Conservation (phyloP, 352 stramenopile genomes). For the Globisporangium parvum region DNA sequence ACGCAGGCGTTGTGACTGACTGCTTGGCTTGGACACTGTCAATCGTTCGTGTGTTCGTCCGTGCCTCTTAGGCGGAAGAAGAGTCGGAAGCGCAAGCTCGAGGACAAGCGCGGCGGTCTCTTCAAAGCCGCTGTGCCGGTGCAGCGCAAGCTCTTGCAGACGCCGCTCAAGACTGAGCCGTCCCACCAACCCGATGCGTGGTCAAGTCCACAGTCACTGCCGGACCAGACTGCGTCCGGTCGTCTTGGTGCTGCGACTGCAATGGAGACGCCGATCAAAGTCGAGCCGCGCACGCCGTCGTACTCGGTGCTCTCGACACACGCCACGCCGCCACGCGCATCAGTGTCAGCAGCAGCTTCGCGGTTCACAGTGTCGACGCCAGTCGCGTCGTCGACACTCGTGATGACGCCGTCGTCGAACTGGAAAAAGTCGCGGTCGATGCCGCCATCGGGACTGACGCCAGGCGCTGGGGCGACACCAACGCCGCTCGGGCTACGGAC, state of each 20-base stretch:
- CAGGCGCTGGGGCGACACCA: background rate
- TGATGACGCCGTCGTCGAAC: slow-evolving; percentile 14
- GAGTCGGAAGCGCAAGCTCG: slow-evolving; percentile 51
- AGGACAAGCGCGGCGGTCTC: slow-evolving; percentile 23
- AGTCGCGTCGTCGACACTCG: slow-evolving; percentile 2
- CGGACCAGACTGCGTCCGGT: background rate
- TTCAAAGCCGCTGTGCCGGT: slow-evolving; percentile 29
- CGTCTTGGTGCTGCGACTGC: background rate
- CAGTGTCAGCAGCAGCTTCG: background rate
- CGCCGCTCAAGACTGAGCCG: slow-evolving; percentile 41
- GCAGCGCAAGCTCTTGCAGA: slow-evolving; percentile 72
- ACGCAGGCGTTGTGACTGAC: no score
- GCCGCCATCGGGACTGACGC: slow-evolving; percentile 9
- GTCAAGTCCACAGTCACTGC: background rate
- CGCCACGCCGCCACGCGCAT: background rate
- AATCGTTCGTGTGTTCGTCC: background rate
- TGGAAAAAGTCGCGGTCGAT: slow-evolving; percentile 16
- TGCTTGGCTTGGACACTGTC: background rate
- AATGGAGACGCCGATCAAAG: background rate
- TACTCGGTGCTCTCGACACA: slow-evolving; percentile 9
- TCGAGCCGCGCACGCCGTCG: slow-evolving; percentile 2
- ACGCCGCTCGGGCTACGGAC: background rate
- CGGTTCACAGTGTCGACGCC: slow-evolving; percentile 19
- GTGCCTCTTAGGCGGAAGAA: slow-evolving; percentile 70
- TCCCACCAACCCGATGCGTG: slow-evolving; percentile 17